Conservation (phyloP, 495 filamentous ascomycete species). For the Chaetomium fimeti region DNA sequence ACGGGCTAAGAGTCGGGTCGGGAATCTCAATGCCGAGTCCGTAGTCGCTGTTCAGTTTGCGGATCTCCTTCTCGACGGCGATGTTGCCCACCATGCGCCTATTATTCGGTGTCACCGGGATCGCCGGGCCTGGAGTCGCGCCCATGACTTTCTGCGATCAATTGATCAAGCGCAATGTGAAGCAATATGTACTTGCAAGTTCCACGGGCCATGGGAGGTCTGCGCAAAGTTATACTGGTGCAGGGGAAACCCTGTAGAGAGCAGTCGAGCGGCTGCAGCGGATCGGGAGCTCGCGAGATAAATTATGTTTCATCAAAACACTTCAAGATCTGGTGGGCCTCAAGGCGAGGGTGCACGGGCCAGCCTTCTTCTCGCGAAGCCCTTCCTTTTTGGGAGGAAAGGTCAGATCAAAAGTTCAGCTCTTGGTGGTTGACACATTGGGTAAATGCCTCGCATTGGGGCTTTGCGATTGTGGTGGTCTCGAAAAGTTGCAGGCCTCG, state of each 20-base stretch:
- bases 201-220: background rate
- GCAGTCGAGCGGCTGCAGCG: conserved; percentile 1
- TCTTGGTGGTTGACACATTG: background rate
- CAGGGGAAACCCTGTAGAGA: background rate
- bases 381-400: background rate
- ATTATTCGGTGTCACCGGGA: conserved; percentile 26
- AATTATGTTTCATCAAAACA: conserved; percentile 3
- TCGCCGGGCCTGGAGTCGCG: background rate
- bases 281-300: conserved; percentile 7
- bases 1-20: conserved; percentile 25
- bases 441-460: background rate
- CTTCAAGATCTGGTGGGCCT: conserved; percentile 5
- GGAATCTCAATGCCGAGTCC: conserved; percentile 25
- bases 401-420: background rate
- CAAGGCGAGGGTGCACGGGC: background rate
- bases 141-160: background rate
- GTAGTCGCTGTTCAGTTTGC: conserved; percentile 30
- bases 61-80: conserved; percentile 19
- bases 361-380: background rate
- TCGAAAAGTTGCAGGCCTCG: background rate
- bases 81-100: background rate
- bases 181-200: background rate
- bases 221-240: background rate
- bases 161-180: background rate
- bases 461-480: background rate